Evolutionary conservation across 2,329 filamentous ascomycete species (phyloP), one percentile per base, ranked within the genome.

Genomic region (Epichloe elymi): DNA sequence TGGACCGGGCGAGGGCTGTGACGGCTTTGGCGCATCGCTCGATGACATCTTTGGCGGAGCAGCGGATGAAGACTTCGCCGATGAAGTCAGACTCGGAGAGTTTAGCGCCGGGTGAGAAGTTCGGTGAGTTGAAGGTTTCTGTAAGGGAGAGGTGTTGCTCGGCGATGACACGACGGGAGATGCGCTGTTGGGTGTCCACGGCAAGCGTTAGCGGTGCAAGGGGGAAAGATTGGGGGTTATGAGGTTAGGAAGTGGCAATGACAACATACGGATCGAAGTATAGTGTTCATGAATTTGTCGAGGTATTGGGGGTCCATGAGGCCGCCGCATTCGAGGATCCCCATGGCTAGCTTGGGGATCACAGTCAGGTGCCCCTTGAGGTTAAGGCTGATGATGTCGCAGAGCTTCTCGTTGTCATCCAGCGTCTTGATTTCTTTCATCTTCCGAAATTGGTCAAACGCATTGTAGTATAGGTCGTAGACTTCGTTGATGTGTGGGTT

Each of bases 81-180:
- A 98, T 88, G 61, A 94, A 95, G 56, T 97, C 91, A 46, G 86
- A 73, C 51, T 82, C 78, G 40, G 80, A 76, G 39, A 84, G 76
- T 57, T 84, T 85, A 3, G 86, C 82, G 55, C 88, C 81, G 0
- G 88, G 86, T 52, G 89, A 91, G 71, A 95, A 90, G 80, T 87
- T 90, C 2, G 87, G 85, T 0, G 87, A 86, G 65, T 93, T 85
- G 71, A 90, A 97, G 1, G 90, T 96, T 59, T 97, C 90, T 4
- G 90, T 95, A 17, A 98, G 77, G 10, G 93, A 89, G 38, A 98
- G 80, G 63, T 98, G 93, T 62, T 98, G 93, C 68, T 98, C 93
- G 36, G 93, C 93, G 63, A 98, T 98, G 57, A 97, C 93, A 55
- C 94, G 82, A 53, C 93, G 83, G 43, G 90, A 96, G 59, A 98